A percentile compares a stretch with the other conserved stretches of the same genome.
Conservation (phyloP, 2,329 filamentous ascomycete genomes). For the Fusarium robinianum region DNA sequence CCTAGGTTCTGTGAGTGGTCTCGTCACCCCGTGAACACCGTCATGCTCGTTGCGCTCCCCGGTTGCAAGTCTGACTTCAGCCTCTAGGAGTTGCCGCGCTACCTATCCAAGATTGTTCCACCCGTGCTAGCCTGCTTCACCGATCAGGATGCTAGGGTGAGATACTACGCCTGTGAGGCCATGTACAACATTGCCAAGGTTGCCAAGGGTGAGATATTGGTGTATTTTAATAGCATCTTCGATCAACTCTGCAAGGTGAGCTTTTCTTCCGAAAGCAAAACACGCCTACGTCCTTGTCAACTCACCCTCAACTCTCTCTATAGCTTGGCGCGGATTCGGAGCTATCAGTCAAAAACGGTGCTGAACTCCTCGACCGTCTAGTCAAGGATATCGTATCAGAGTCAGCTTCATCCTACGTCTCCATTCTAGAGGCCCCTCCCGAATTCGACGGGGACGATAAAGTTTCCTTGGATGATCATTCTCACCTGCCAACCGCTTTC, state of each 20-base stretch:
- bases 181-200: conserved; percentile 99
- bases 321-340: conserved; percentile 95
- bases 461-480: conserved; percentile 49
- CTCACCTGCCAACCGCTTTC: conserved; percentile 78
- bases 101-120: conserved; percentile 91
- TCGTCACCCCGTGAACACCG: not conserved
- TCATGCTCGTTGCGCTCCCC: not conserved
- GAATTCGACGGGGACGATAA: conserved; percentile 53
- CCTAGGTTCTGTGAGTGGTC: conserved; percentile 75
- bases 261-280: not conserved
- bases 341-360: conserved; percentile 96
- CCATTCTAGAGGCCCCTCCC: conserved; percentile 70
- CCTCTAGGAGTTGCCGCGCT: conserved; percentile 81
- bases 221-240: conserved; percentile 99
- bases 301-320: not conserved
- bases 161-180: conserved; percentile 98
- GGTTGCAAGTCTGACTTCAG: conserved; percentile 8
- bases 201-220: conserved; percentile 93
- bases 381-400: conserved; percentile 97
- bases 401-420: conserved; percentile 92
- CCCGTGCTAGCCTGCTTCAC: conserved; percentile 97
- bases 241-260: conserved; percentile 92
- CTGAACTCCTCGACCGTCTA: conserved; percentile 89
- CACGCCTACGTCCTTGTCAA: not conserved
- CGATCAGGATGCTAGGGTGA: conserved; percentile 94